Evolutionary conservation across 176 grass and related monocot genomes (phyloP), one percentile per base, ranked within the genome.

Genomic region (Hordeum vulgare): DNA sequence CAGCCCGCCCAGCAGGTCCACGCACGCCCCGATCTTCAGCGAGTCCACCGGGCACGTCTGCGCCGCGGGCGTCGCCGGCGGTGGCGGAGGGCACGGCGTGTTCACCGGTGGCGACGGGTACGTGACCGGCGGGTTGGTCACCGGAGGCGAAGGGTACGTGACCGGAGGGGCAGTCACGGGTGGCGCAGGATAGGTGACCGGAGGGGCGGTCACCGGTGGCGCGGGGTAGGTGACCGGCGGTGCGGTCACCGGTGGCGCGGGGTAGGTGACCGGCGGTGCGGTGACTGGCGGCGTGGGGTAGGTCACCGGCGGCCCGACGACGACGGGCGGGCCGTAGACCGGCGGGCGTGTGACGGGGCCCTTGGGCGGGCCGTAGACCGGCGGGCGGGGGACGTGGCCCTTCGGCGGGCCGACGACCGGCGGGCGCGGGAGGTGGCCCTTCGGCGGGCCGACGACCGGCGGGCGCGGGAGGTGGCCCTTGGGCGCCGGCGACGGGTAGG

Each of bases 1-100:
- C 89, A 99, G 80, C 58, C 96, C 96, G 20, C 93, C 93, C 26
- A 99, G 89, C 74, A 99, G 81, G 83, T 99, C 96, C 40, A 99
- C 96, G 86, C 96, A 99, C 29, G 96, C 93, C 0, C 96, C 96
- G 29, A 99, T 56, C 85, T 99, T 99, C 17, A 99, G 87, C 25
- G 91, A 83, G 86, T 99, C 96, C 49, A 75, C 96, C 3, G 96
- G 96, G 83, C 96, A 99, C 2, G 74, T 84, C 58, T 58, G 54
- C 62, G 69, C 23, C 45, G 59, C 9, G 24, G 67, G 75, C 15
- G 86, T 35, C 27, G 88, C 24, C 4, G 44, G 71, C 0, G 88
- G 78, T 6, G 64, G 90, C 2, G 90, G 89, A 11, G 89, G 89
- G 61, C 88, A 80, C 1, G 86, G 86, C 33, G 70, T 78, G 33